phyloP scores from a whole-genome alignment of 805 yeast genomes.

The Diddensiella santjacobensis region DNA sequence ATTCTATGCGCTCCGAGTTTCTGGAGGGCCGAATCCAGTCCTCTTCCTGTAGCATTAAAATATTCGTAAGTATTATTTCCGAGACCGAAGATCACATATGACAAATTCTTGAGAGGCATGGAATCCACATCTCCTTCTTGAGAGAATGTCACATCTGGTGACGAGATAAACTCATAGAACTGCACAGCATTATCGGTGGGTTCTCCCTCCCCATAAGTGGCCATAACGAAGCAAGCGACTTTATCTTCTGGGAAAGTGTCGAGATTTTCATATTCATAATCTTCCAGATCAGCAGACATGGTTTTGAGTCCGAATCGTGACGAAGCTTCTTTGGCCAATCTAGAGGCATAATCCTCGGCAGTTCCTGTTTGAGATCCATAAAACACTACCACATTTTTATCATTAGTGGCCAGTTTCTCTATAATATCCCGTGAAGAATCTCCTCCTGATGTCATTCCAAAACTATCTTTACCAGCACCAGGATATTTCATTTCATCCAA shows the following conservation, averaged over 20 bases:
- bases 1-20: conserved; percentile 69
- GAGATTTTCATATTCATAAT: conserved; percentile 77
- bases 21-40: conserved; percentile 46
- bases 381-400: conserved; percentile 74
- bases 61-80: conserved; percentile 95
- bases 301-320: conserved; percentile 76
- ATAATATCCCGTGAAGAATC: conserved; percentile 29
- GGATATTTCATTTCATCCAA: conserved; percentile 23
- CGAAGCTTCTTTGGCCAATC: conserved; percentile 83
- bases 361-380: conserved; percentile 98
- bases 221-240: conserved; percentile 72
- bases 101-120: conserved; percentile 48
- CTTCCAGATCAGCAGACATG: conserved; percentile 84
- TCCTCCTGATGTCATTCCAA: conserved; percentile 19
- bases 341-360: conserved; percentile 93
- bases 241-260: conserved; percentile 56
- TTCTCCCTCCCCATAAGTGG: conserved; percentile 98
- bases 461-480: conserved; percentile 21
- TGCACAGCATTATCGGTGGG: conserved; percentile 92
- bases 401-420: conserved; percentile 45
- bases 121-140: conserved; percentile 29
- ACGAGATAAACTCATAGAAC: conserved; percentile 61
- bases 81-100: conserved; percentile 78
- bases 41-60: conserved; percentile 74
- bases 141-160: conserved; percentile 50